Percentiles rank a stretch among this genome's conserved stretches.
Evolutionary conservation across 768 basidiomycete genomes (phyloP).

Genomic region (Lactifluus rugatus): DNA sequence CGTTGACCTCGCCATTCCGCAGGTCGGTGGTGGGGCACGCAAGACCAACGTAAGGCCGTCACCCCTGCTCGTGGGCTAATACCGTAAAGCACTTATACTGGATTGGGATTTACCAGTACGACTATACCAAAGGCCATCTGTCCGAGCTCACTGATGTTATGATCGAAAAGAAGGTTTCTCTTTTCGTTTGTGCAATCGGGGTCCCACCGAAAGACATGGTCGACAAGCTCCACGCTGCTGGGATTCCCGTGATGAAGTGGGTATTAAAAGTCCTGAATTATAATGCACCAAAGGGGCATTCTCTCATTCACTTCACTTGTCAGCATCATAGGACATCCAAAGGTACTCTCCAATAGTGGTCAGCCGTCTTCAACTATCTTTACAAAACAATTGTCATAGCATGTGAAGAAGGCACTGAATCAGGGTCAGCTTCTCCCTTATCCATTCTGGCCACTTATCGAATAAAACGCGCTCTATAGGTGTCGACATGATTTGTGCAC

Average conservation of each 20-base stretch:
- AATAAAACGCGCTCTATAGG: constrained; percentile 29
- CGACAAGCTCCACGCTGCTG: constrained; percentile 69
- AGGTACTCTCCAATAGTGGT: constrained; percentile 33
- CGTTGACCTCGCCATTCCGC: constrained; percentile 76
- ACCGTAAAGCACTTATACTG: not conserved
- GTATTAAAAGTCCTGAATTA: constrained; percentile 23
- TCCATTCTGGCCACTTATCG: not conserved
- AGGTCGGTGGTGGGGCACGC: constrained; percentile 70
- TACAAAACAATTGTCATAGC: constrained; percentile 30
- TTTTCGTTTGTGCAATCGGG: constrained; percentile 80
- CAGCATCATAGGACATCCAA: constrained; percentile 81
- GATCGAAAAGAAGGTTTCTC: constrained; percentile 56
- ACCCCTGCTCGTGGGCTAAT: not conserved
- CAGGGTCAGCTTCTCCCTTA: constrained; percentile 35
- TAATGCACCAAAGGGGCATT: too few relatives aligned
- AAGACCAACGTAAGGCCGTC: constrained; percentile 56
- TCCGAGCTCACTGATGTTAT: constrained; percentile 71
- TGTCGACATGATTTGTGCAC: constrained; percentile 86
- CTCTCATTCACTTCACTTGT: not conserved
- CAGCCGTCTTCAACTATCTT: constrained; percentile 5
- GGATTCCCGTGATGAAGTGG: constrained; percentile 80
- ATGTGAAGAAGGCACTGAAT: constrained; percentile 64
- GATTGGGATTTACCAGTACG: constrained; percentile 31
- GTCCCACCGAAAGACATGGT: constrained; percentile 79
- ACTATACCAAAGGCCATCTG: constrained; percentile 74